phyloP scores from a whole-genome alignment of 2,329 filamentous ascomycete species.

The Cytospora paraplurivora region DNA sequence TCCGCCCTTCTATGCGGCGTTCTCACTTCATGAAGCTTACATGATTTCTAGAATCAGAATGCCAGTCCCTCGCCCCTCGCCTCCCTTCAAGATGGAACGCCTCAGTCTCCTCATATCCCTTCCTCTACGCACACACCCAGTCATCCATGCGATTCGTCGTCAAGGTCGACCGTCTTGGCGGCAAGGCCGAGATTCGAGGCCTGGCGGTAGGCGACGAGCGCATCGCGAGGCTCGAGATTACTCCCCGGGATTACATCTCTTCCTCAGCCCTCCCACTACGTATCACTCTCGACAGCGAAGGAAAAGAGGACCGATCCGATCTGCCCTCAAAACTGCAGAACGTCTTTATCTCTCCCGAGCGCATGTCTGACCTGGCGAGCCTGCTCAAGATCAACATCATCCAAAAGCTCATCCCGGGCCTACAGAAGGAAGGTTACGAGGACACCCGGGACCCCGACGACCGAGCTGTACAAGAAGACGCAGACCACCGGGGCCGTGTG shows the following conservation, averaged over 20 bases:
- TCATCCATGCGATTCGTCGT: slow-evolving; percentile 83
- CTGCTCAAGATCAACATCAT: slow-evolving; percentile 79
- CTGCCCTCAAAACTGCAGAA: slow-evolving; percentile 53
- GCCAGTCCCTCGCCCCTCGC: slow-evolving; percentile 58
- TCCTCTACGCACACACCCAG: slow-evolving; percentile 84
- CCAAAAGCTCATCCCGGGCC: slow-evolving; percentile 76
- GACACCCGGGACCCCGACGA: slow-evolving; percentile 51
- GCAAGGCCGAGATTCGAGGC: slow-evolving; percentile 81
- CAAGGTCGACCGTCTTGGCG: slow-evolving; percentile 78
- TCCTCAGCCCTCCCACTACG: slow-evolving; percentile 57
- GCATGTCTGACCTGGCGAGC: slow-evolving; percentile 67
- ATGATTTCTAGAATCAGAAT: slow-evolving; percentile 52
- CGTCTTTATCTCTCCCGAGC: slow-evolving; percentile 73
- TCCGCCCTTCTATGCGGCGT: neutral
- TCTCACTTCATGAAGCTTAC: slow-evolving; percentile 13
- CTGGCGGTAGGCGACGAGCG: slow-evolving; percentile 79
- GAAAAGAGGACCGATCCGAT: slow-evolving; percentile 51
- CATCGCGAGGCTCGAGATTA: slow-evolving; percentile 76
- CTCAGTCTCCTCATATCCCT: slow-evolving; percentile 69
- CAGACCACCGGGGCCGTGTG: slow-evolving; percentile 38
- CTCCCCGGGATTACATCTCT: slow-evolving; percentile 73
- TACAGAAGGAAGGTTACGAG: slow-evolving; percentile 79
- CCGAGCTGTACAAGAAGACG: slow-evolving; percentile 45
- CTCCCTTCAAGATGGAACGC: slow-evolving; percentile 82
- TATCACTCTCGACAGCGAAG: slow-evolving; percentile 50